Evolutionary conservation across 768 basidiomycete species (phyloP).

Genomic region (Porphyrellus cyaneotinctus): DNA sequence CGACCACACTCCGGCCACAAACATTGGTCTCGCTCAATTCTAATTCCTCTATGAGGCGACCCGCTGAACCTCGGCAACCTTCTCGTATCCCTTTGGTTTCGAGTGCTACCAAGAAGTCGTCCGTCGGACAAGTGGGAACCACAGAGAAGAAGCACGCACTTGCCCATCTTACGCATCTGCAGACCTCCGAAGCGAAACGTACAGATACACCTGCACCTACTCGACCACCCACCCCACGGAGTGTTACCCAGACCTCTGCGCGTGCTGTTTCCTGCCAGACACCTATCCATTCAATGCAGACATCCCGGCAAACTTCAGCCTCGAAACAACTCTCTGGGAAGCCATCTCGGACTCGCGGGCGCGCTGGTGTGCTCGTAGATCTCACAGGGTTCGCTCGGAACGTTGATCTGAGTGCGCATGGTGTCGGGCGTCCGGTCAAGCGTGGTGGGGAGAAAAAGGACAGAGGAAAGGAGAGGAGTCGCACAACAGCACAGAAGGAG

Average conservation of each 20-base stretch:
- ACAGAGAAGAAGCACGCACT: conserved; percentile 4
- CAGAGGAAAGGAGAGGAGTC: conserved; percentile 13
- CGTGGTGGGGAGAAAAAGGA: conserved; percentile 29
- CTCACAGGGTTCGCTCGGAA: conserved; percentile 36
- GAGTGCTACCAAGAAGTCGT: neutral
- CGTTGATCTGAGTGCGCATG: conserved; percentile 29
- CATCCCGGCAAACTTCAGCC: conserved; percentile 3
- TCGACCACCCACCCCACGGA: neutral
- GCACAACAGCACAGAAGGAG: conserved; percentile 13
- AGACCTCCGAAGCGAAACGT: neutral
- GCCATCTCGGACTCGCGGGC: conserved; percentile 25
- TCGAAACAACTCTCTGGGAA: conserved; percentile 27
- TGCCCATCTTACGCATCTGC: neutral
- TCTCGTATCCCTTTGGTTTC: conserved; percentile 8
- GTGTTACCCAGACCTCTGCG: conserved; percentile 6
- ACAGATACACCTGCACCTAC: conserved; percentile 12
- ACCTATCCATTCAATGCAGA: conserved; percentile 15
- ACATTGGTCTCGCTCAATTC: conserved; percentile 17
- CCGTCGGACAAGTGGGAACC: neutral
- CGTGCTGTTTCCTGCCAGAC: conserved; percentile 22
- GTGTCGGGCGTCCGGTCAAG: conserved; percentile 19
- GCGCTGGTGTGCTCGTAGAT: conserved; percentile 36
- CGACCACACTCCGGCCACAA: conserved; percentile 3
- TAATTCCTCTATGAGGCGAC: conserved; percentile 23
- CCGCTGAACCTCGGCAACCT: conserved; percentile 20